Conservation (phyloP, 164 flowering plant genomes). For the Stephania yunnanensis region DNA sequence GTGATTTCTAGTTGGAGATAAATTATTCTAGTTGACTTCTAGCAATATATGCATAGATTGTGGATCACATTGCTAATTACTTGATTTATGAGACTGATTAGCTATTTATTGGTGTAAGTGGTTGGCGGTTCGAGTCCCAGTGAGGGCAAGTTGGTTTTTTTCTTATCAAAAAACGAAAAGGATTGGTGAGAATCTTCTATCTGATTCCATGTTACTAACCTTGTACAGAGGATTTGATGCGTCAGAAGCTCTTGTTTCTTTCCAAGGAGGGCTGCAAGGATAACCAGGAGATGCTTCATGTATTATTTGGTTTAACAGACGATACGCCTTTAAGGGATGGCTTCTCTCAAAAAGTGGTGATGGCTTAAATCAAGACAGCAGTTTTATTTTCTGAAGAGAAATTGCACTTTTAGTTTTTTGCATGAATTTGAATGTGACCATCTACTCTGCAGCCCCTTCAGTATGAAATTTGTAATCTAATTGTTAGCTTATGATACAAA, state of each 20-base stretch:
- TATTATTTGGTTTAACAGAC: constrained; percentile 39
- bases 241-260: constrained; percentile 35
- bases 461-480: not conserved
- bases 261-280: constrained; percentile 34
- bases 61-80: not conserved
- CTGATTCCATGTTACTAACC: not conserved
- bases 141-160: no score
- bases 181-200: not conserved
- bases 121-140: no score
- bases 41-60: not conserved
- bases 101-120: not conserved
- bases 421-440: not conserved
- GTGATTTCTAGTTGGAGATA: not conserved
- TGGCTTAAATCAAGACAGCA: constrained; percentile 5
- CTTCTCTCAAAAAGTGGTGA: constrained; percentile 35
- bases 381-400: not conserved
- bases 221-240: constrained; percentile 39
- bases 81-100: not conserved
- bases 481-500: not conserved
- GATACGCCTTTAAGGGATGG: constrained; percentile 47
- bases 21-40: no score
- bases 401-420: not conserved
- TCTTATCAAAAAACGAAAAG: no score
- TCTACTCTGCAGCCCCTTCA: not conserved
- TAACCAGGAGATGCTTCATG: constrained; percentile 56